These are phyloP conservation scores for Acer campestre DNA, from an alignment of 345 rosid species.

Conservation along the genomic window DNA sequence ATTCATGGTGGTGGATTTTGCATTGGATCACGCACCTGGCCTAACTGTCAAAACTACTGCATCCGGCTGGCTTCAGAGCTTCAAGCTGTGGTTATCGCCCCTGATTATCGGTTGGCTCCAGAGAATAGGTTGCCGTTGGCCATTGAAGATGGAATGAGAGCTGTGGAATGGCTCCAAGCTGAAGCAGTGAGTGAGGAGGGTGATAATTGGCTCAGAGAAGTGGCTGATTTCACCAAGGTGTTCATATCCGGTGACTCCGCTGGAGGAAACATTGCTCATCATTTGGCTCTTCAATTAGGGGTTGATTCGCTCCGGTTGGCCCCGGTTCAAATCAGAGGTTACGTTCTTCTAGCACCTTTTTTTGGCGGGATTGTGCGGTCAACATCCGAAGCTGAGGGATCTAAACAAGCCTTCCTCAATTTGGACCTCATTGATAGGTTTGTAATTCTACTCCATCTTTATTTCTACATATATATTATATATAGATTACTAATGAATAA, in stretches of 20 bases:
- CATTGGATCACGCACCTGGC: slow-evolving; percentile 63
- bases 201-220: slow-evolving; percentile 47
- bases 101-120: slow-evolving; percentile 62
- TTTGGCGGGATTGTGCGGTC: slow-evolving; percentile 52
- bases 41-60: slow-evolving; percentile 60
- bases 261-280: slow-evolving; percentile 62
- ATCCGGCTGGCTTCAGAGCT: slow-evolving; percentile 45
- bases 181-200: slow-evolving; percentile 38
- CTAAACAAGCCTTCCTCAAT: slow-evolving; percentile 59
- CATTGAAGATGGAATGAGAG: slow-evolving; percentile 48
- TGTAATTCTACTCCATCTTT: neutral
- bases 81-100: slow-evolving; percentile 47
- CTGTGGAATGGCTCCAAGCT: slow-evolving; percentile 56
- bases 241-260: slow-evolving; percentile 62
- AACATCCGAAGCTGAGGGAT: slow-evolving; percentile 60
- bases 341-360: slow-evolving; percentile 55
- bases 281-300: slow-evolving; percentile 48
- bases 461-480: no score
- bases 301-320: slow-evolving; percentile 42
- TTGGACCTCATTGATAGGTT: slow-evolving; percentile 67
- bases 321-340: slow-evolving; percentile 53
- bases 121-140: slow-evolving; percentile 64
- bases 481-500: no score
- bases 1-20: slow-evolving; percentile 74
- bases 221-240: slow-evolving; percentile 50